A percentile compares a stretch with the other conserved stretches of the same genome.
These are phyloP conservation scores for Tubosaeta sp. DNA, from an alignment of 768 basidiomycete genomes.

Conservation along the genomic window DNA sequence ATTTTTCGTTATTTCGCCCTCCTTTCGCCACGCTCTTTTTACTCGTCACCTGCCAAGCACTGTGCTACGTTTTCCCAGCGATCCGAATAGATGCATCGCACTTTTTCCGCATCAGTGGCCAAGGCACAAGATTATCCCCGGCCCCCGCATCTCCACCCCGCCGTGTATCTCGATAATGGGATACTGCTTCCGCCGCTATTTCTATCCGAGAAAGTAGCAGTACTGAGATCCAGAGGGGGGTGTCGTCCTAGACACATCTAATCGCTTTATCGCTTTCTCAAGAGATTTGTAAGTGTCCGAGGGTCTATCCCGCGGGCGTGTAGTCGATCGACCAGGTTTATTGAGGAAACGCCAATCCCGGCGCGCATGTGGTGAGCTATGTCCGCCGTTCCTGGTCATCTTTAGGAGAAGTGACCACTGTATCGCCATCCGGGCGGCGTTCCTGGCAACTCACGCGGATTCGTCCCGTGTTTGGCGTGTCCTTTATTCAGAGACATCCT, in stretches of 20 bases:
- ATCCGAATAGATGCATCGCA: not conserved
- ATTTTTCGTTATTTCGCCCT: too few species aligned
- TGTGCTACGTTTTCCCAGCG: not conserved
- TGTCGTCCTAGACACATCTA: not conserved
- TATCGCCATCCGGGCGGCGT: not conserved
- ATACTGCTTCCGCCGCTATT: not conserved
- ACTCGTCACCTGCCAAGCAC: not conserved
- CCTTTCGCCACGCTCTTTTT: not conserved
- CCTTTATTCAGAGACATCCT: not conserved
- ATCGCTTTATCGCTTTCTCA: not conserved
- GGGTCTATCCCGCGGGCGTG: not conserved
- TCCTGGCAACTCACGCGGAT: not conserved
- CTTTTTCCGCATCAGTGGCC: not conserved
- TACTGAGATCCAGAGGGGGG: not conserved
- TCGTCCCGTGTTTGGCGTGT: not conserved
- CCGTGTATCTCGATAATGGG: not conserved
- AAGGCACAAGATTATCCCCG: not conserved
- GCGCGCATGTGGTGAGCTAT: not conserved
- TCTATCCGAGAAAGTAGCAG: not conserved
- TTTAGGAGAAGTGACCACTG: not conserved
- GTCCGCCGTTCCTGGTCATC: not conserved
- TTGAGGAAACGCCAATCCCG: not conserved
- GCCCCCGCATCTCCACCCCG: not conserved
- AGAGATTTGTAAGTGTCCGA: not conserved
- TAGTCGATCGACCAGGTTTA: not conserved